Evolutionary conservation across 345 rosid genomes (phyloP).

Genomic region (Populus nigra): DNA sequence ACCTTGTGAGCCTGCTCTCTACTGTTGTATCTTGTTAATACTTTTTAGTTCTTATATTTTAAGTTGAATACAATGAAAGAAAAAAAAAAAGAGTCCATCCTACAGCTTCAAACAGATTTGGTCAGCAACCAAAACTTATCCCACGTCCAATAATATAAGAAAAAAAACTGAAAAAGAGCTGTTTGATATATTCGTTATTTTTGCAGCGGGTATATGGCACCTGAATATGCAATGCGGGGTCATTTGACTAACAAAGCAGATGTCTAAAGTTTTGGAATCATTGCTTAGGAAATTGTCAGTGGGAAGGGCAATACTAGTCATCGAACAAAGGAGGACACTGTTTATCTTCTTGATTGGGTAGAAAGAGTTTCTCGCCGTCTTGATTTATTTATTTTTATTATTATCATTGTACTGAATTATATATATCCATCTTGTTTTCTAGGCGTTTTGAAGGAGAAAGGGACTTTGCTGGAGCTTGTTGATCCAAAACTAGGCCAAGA

Average conservation of each 20-base stretch:
- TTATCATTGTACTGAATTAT: too few species aligned
- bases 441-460: conserved; percentile 20
- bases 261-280: conserved; percentile 53
- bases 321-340: conserved; percentile 26
- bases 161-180: too few species aligned
- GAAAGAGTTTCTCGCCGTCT: background rate
- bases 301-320: conserved; percentile 35
- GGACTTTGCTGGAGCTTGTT: conserved; percentile 13
- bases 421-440: background rate
- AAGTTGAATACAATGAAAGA: too few species aligned
- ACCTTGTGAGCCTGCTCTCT: background rate
- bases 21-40: too few species aligned
- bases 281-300: conserved; percentile 45
- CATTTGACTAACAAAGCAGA: conserved; percentile 50
- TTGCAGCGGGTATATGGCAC: conserved; percentile 55
- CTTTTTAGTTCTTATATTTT: too few species aligned
- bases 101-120: too few species aligned
- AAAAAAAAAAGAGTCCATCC: too few species aligned
- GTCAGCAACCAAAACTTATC: too few species aligned
- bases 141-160: too few species aligned
- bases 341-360: conserved; percentile 56
- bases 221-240: conserved; percentile 56
- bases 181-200: background rate
- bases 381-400: too few species aligned
- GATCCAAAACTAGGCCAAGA: conserved; percentile 14